phyloP scores from a whole-genome alignment of 129 eudicot genomes.

The Calendula officinalis region DNA sequence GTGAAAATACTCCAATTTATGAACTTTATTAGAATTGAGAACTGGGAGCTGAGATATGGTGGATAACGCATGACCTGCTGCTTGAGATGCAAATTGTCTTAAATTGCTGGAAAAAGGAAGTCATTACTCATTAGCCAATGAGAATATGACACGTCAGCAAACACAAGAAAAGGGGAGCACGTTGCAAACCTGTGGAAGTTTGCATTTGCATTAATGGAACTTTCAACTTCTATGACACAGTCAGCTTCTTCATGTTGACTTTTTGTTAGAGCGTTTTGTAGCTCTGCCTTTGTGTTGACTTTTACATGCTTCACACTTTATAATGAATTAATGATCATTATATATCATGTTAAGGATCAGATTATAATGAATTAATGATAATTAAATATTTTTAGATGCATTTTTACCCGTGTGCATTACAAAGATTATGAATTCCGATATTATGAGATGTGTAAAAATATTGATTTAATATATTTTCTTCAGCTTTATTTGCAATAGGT shows the following conservation, averaged over 20 bases:
- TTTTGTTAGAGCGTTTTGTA: slow-evolving; percentile 55
- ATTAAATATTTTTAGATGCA: no score
- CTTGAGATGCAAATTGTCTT: slow-evolving; percentile 57
- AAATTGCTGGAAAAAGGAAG: slow-evolving; percentile 42
- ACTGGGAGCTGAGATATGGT: slow-evolving; percentile 47
- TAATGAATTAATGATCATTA: slow-evolving; percentile 12
- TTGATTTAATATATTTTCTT: slow-evolving; percentile 55
- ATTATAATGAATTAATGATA: not conserved
- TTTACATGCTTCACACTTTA: slow-evolving; percentile 77
- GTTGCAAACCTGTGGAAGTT: slow-evolving; percentile 59
- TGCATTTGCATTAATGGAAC: slow-evolving; percentile 78
- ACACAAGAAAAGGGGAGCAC: not conserved
- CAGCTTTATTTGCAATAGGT: slow-evolving; percentile 68
- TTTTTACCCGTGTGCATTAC: slow-evolving; percentile 81
- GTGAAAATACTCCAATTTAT: slow-evolving; percentile 55
- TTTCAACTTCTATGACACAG: slow-evolving; percentile 83
- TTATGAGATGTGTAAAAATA: slow-evolving; percentile 83
- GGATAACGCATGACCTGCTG: slow-evolving; percentile 57
- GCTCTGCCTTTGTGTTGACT: slow-evolving; percentile 61
- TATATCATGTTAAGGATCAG: slow-evolving; percentile 10
- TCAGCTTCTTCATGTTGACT: slow-evolving; percentile 65
- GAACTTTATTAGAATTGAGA: slow-evolving; percentile 44
- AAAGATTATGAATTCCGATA: slow-evolving; percentile 67
- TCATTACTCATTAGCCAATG: slow-evolving; percentile 25
- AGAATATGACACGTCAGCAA: not conserved